Evolutionary conservation across 1,284 basidiomycete genomes (phyloP).

Genomic region (Ganoderma multipileum): DNA sequence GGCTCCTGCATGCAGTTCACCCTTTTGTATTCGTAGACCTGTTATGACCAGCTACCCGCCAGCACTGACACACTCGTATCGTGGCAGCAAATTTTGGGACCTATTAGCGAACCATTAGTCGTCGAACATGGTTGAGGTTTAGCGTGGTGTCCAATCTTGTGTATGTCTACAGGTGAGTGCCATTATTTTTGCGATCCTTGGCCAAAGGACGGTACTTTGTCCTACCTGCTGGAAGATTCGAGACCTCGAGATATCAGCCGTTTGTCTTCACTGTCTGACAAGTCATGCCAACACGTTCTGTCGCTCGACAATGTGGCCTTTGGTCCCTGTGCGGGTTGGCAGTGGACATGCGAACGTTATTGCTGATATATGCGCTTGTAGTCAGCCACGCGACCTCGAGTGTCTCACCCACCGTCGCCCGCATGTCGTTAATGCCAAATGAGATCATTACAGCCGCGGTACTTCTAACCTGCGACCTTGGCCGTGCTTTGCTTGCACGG

Average conservation of each 20-base stretch:
- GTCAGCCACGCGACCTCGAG: too few species aligned
- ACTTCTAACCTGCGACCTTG: too few species aligned
- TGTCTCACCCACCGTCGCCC: neutral
- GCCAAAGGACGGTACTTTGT: neutral
- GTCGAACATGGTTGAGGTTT: neutral
- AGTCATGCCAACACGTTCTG: neutral
- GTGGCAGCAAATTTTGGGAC: neutral
- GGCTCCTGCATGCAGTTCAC: neutral
- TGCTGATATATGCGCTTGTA: too few species aligned
- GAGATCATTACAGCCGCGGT: too few species aligned
- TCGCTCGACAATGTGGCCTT: neutral
- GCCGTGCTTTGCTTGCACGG: too few species aligned
- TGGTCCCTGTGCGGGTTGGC: too few species aligned
- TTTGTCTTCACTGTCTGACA: neutral
- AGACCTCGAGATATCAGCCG: neutral
- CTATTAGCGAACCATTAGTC: neutral
- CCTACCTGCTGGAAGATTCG: neutral
- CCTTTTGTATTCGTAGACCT: neutral
- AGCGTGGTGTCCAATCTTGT: neutral
- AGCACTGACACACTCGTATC: neutral
- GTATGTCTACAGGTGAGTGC: neutral
- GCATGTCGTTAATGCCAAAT: neutral
- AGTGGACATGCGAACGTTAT: neutral
- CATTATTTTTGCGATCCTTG: neutral
- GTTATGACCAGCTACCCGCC: neutral